Conservation (phyloP, 176 grass and related monocot genomes). For the Aegilops longissima region DNA sequence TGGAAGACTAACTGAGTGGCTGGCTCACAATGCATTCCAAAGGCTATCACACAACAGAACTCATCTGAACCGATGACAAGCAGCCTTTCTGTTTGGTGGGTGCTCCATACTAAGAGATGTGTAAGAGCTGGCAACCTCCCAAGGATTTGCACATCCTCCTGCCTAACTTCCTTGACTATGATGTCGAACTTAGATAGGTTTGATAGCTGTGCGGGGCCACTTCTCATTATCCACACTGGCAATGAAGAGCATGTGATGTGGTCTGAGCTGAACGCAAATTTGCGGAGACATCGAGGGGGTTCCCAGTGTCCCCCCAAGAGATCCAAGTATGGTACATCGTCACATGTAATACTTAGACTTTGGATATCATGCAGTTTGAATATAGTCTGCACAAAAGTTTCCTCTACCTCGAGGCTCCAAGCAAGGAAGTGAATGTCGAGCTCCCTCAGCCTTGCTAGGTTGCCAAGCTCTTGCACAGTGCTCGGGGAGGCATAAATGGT, state of each 20-base stretch:
- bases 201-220: no score
- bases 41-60: no score
- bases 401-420: not conserved
- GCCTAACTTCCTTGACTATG: not conserved
- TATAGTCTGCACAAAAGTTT: not conserved
- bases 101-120: not conserved
- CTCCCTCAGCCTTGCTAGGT: not conserved
- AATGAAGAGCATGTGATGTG: not conserved
- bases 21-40: no score
- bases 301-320: not conserved
- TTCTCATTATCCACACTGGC: not conserved
- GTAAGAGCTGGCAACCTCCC: not conserved
- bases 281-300: not conserved
- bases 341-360: not conserved
- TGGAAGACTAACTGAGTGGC: no score
- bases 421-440: no score
- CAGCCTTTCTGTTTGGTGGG: not conserved
- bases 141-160: not conserved
- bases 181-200: no score
- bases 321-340: not conserved
- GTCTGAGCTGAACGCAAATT: accelerated
- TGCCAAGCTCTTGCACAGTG: not conserved
- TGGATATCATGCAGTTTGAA: not conserved
- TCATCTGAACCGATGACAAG: no score
- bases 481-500: not conserved